phyloP scores from a whole-genome alignment of 305 asterid genomes.

The Plantago coronopus region DNA sequence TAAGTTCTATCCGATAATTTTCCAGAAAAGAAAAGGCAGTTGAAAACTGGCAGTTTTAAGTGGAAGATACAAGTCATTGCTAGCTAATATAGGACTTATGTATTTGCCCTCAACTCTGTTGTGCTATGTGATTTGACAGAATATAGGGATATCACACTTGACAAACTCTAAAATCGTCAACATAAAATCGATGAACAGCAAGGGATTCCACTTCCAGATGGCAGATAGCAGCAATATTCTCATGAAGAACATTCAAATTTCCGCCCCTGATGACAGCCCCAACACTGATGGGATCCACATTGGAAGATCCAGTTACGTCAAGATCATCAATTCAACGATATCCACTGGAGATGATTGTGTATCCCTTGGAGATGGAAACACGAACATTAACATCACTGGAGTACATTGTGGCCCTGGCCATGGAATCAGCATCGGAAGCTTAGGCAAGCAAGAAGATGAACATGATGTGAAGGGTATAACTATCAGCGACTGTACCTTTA shows the following conservation, averaged over 20 bases:
- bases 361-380: conserved; percentile 28
- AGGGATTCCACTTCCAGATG: conserved; percentile 26
- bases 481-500: conserved; percentile 24
- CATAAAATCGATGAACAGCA: conserved; percentile 29
- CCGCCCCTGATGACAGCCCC: conserved; percentile 32
- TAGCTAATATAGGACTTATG: too few species aligned
- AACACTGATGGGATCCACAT: conserved; percentile 44
- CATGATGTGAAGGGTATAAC: conserved; percentile 21
- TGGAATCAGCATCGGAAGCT: conserved; percentile 42
- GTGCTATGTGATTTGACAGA: conserved; percentile 8
- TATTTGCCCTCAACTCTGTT: too few species aligned
- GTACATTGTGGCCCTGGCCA: conserved; percentile 39
- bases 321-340: neutral
- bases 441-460: conserved; percentile 27
- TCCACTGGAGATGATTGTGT: conserved; percentile 44
- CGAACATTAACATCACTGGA: conserved; percentile 12
- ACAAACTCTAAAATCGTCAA: neutral
- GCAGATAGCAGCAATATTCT: neutral
- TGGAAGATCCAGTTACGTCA: conserved; percentile 9
- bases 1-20: too few species aligned
- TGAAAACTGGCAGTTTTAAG: neutral
- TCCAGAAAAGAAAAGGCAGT: too few species aligned
- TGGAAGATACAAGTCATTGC: too few species aligned
- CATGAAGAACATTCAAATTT: conserved; percentile 11
- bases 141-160: conserved; percentile 11